Evolutionary conservation across 495 filamentous ascomycete species (phyloP).

Genomic region (Penicillium coprophilum): DNA sequence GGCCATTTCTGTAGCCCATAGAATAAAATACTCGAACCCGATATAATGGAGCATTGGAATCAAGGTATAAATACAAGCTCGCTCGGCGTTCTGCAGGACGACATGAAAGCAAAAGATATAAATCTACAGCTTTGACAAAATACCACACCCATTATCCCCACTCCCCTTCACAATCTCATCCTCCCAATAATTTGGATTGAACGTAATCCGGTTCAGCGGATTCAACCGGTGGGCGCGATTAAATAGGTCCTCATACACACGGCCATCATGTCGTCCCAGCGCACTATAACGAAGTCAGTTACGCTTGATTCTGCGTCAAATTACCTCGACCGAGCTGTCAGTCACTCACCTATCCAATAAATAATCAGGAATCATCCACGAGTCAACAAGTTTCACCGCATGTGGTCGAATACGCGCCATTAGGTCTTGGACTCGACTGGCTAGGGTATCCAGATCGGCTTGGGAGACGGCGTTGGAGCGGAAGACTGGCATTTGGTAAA

Average conservation of each 20-base stretch:
- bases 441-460: conserved; percentile 33
- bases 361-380: conserved; percentile 51
- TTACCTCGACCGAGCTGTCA: background rate
- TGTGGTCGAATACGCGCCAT: conserved; percentile 47
- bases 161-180: conserved; percentile 51
- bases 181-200: conserved; percentile 50
- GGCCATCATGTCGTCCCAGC: conserved; percentile 47
- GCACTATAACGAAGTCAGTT: conserved; percentile 26
- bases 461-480: conserved; percentile 35
- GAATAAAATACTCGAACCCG: background rate
- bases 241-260: conserved; percentile 51
- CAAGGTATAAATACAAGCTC: background rate
- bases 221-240: conserved; percentile 48
- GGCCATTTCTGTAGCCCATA: background rate
- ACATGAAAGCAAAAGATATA: background rate
- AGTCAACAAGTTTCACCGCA: conserved; percentile 47
- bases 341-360: conserved; percentile 40
- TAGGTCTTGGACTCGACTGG: conserved; percentile 36
- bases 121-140: conserved; percentile 27
- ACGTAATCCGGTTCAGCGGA: conserved; percentile 46
- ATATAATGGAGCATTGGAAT: background rate
- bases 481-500: conserved; percentile 35
- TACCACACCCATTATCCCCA: conserved; percentile 21
- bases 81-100: background rate
- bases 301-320: background rate